Percentiles rank a stretch among this genome's conserved stretches.
phyloP scores from a whole-genome alignment of 2,329 filamentous ascomycete genomes.

The Penicillium sp. region DNA sequence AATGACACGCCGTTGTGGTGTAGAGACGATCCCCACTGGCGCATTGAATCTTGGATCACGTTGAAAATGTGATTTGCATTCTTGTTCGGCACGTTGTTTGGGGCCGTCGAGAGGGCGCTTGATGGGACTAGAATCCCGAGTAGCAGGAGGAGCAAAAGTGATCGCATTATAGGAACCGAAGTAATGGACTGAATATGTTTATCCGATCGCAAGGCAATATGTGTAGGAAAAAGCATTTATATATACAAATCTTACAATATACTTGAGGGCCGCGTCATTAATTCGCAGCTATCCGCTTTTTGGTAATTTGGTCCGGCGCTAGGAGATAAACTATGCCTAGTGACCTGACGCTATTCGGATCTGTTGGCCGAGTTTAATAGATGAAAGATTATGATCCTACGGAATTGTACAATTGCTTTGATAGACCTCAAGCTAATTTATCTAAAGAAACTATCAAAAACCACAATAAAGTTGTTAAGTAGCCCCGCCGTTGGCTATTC shows the following conservation, averaged over 20 bases:
- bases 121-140: constrained; percentile 10
- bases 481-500: too few relatives aligned
- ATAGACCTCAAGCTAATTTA: too few relatives aligned
- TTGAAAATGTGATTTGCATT: constrained; percentile 71
- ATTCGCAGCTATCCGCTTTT: constrained; percentile 4
- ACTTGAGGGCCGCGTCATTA: constrained; percentile 11
- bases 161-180: constrained; percentile 8
- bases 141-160: constrained; percentile 8
- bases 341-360: background rate
- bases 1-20: constrained; percentile 75
- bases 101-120: background rate
- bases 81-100: background rate
- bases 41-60: constrained; percentile 66
- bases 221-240: background rate
- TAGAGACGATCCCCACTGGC: constrained; percentile 70
- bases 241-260: background rate
- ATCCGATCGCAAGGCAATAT: background rate
- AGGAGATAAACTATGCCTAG: constrained; percentile 2
- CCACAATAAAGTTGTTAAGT: too few relatives aligned
- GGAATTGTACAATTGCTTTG: too few relatives aligned
- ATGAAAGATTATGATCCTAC: too few relatives aligned
- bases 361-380: background rate
- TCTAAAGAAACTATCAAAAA: too few relatives aligned
- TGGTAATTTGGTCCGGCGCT: constrained; percentile 9
- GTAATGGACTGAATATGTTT: background rate